Evolutionary conservation across 1,284 basidiomycete genomes (phyloP), one percentile per base, ranked within the genome.

Genomic region (Agroathelia rolfsii): DNA sequence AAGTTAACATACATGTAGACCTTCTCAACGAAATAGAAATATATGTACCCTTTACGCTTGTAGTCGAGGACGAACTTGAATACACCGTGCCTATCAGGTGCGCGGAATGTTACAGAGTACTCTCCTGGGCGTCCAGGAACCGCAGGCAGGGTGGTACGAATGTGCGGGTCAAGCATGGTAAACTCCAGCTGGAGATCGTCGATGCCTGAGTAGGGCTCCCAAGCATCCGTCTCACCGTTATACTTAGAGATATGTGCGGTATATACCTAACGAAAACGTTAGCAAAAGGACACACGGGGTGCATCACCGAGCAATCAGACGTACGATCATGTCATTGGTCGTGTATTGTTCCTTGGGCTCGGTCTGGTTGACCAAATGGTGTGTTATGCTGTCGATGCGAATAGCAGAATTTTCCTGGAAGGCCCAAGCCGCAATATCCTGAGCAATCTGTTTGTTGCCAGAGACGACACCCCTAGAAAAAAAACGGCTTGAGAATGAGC

Each of bases 151-250:
- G 76, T 58, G 6, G 78, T 86, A 19, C 90, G 83, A 40, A 94
- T 62, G 55, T 93, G 87, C 1, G 92, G 94, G 56, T 98, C 95
- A 25, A 98, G 76, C 94, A 98, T 98, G 17, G 87, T 90, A 54
- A 97, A 95, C 46, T 94, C 90, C 33, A 98, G 70, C 50, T 97
- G 94, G 12, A 97, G 49, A 53, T 95, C 86, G 7, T 62, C 63
- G 34, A 84, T 52, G 17, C 65, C 71, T 3, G 74, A 72, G 53
- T 80, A 82, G 0, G 89, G 81, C 26, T 61, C 59, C 87, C 87
- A 96, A 9, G 55, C 56, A 5, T 61, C 57, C 10, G 61, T 63
- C 35, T 55, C 52, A 8, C 70, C 48, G 42, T 85, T 64, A 50
- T 69, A 85, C 28, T 67, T 66, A 3, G 78, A 81, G 23, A 94